phyloP scores from a whole-genome alignment of 176 grass and related monocot species.

The Puya raimondii region DNA sequence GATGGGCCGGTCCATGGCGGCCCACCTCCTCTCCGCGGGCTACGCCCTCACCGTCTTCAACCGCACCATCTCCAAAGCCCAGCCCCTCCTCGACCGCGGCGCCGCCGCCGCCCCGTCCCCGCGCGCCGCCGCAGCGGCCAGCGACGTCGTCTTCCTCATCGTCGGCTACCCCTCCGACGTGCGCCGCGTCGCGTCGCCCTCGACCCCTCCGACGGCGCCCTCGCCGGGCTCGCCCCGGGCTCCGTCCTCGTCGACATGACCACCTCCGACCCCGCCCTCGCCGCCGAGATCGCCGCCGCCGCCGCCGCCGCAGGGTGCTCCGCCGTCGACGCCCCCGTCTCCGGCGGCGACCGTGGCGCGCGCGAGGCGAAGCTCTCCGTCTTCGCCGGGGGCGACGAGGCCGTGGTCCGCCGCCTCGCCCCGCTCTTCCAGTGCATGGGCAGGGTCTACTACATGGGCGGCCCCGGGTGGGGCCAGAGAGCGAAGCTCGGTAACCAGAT shows the following conservation, averaged over 20 bases:
- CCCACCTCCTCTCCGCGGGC: constrained; percentile 68
- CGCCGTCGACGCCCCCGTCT: constrained; percentile 69
- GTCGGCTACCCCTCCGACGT: constrained; percentile 85
- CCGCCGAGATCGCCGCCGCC: constrained; percentile 48
- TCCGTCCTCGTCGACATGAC: constrained; percentile 88
- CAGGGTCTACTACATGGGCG: constrained; percentile 67
- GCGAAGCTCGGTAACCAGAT: constrained; percentile 96
- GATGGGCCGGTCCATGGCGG: constrained; percentile 92
- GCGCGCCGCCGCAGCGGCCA: constrained; percentile 33
- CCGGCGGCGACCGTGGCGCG: constrained; percentile 73
- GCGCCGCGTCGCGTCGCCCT: constrained; percentile 54
- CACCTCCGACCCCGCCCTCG: constrained; percentile 79
- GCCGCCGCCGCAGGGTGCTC: constrained; percentile 24
- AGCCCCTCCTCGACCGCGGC: constrained; percentile 47
- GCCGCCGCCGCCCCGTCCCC: constrained; percentile 40
- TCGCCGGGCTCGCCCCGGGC: constrained; percentile 53
- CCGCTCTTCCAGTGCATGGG: constrained; percentile 90
- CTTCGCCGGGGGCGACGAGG: constrained; percentile 58
- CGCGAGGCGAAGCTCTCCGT: constrained; percentile 67
- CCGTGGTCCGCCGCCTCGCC: constrained; percentile 37
- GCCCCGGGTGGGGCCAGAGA: constrained; percentile 61
- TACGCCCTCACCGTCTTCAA: constrained; percentile 80
- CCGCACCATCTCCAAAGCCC: constrained; percentile 60
- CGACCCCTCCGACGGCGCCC: constrained; percentile 46
- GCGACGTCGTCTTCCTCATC: constrained; percentile 95